phyloP scores from a whole-genome alignment of 2,329 filamentous ascomycete genomes.

The Purpureocillium takamizusanense region DNA sequence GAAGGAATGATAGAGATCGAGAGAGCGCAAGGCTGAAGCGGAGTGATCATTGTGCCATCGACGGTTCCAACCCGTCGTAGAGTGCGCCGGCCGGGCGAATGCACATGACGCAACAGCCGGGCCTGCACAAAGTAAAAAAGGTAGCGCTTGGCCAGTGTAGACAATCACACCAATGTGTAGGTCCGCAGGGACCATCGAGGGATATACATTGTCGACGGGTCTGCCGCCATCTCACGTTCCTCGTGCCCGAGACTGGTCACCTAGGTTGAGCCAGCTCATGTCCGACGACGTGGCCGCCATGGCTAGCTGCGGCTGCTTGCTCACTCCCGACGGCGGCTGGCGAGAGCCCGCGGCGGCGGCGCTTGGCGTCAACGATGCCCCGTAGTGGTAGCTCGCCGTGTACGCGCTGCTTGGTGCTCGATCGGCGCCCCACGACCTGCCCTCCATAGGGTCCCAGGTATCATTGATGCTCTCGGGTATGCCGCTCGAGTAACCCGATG shows the following conservation, averaged over 20 bases:
- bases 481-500: slow-evolving; percentile 53
- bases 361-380: slow-evolving; percentile 29
- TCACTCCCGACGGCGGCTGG: slow-evolving; percentile 26
- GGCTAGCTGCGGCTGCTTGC: slow-evolving; percentile 39
- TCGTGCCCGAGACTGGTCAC: slow-evolving; percentile 27
- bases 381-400: slow-evolving; percentile 32
- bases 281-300: slow-evolving; percentile 48
- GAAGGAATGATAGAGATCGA: no score
- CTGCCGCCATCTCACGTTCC: no score
- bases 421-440: slow-evolving; percentile 39
- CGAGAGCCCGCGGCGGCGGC: slow-evolving; percentile 16
- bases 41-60: no score
- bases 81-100: no score
- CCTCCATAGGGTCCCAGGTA: slow-evolving; percentile 40
- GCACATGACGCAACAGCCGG: no score
- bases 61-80: no score
- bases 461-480: slow-evolving; percentile 56
- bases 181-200: no score
- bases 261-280: slow-evolving; percentile 76
- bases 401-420: slow-evolving; percentile 46
- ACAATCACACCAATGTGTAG: background rate
- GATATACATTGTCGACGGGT: no score
- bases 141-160: slow-evolving; percentile 1
- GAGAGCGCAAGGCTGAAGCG: no score
- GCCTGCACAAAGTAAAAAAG: no score